These are phyloP conservation scores for Xylariales sp. DNA, from an alignment of 2,329 filamentous ascomycete species.

Conservation along the genomic window DNA sequence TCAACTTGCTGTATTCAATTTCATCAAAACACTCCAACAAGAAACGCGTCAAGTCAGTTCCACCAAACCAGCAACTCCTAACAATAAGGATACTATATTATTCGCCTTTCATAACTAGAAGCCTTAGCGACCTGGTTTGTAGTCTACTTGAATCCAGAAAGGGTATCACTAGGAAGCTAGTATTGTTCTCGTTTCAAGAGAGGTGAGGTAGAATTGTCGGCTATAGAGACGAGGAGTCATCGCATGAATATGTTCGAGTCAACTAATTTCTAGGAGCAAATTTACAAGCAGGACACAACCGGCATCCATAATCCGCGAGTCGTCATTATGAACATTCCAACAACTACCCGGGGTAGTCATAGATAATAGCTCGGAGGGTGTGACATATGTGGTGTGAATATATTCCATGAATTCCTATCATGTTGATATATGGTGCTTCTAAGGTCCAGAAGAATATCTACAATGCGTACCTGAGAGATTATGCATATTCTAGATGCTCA, in stretches of 20 bases:
- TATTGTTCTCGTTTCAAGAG: too few species aligned
- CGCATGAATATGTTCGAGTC: not conserved
- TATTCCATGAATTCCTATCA: not conserved
- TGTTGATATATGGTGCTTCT: constrained; percentile 6
- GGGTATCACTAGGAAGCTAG: too few species aligned
- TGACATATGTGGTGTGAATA: not conserved
- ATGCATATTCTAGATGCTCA: not conserved
- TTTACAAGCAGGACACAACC: not conserved
- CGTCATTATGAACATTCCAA: not conserved
- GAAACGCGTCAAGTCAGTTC: too few species aligned
- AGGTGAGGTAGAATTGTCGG: too few species aligned
- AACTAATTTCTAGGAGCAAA: constrained; percentile 1
- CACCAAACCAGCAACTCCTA: too few species aligned
- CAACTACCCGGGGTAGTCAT: not conserved
- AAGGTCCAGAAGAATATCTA: not conserved
- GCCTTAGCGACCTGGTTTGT: too few species aligned
- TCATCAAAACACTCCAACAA: too few species aligned
- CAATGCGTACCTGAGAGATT: constrained; percentile 9
- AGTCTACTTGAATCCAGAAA: too few species aligned
- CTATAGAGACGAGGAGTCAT: too few species aligned
- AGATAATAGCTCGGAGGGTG: not conserved
- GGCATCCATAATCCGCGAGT: not conserved
- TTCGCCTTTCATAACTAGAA: too few species aligned
- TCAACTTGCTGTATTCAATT: not conserved
- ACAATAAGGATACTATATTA: too few species aligned